Evolutionary conservation across 441 rosid species (phyloP).

Genomic region (Populus tomentosa): DNA sequence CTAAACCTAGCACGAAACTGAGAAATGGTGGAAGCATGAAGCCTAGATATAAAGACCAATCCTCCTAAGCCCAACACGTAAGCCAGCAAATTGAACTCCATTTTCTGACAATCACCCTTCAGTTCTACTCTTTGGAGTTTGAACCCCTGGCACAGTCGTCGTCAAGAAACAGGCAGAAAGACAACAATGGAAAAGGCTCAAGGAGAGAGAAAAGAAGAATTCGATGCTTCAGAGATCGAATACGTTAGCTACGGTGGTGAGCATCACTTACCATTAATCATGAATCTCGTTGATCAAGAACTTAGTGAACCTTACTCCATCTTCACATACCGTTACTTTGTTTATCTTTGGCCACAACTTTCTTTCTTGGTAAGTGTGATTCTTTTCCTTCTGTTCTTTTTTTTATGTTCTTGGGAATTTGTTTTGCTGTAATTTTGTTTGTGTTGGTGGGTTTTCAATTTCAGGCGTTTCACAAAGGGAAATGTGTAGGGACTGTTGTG

Average conservation of each 20-base stretch:
- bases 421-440: background rate
- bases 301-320: slow-evolving; percentile 96
- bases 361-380: slow-evolving; percentile 62
- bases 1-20: too few relatives aligned
- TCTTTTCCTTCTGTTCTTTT: background rate
- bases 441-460: background rate
- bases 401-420: background rate
- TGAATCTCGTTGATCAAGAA: slow-evolving; percentile 87
- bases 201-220: slow-evolving; percentile 29
- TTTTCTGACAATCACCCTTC: too few relatives aligned
- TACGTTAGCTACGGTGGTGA: slow-evolving; percentile 86
- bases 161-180: background rate
- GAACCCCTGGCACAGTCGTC: too few relatives aligned
- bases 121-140: too few relatives aligned
- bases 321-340: slow-evolving; percentile 96
- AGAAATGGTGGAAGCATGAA: too few relatives aligned
- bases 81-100: too few relatives aligned
- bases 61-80: too few relatives aligned
- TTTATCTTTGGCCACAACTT: slow-evolving; percentile 94
- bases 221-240: slow-evolving; percentile 62
- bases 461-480: slow-evolving; percentile 86
- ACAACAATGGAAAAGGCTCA: slow-evolving; percentile 10
- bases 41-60: too few relatives aligned
- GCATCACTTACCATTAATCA: slow-evolving; percentile 85
- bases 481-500: slow-evolving; percentile 90